Evolutionary conservation across 2,329 filamentous ascomycete genomes (phyloP).

Genomic region (Talaromyces islandicus): DNA sequence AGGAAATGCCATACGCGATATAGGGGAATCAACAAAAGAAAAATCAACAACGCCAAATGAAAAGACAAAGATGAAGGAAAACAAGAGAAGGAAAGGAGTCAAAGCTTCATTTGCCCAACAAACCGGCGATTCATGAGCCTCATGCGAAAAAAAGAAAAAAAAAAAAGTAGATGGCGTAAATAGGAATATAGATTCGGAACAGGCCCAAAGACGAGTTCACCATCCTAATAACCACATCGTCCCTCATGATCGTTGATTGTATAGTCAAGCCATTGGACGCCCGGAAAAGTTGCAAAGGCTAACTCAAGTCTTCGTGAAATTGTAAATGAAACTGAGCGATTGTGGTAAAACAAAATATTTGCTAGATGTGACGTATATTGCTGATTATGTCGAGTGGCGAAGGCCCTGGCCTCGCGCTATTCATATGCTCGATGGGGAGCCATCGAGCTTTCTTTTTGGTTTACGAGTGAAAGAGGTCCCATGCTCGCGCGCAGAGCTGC

Average conservation of each 20-base stretch:
- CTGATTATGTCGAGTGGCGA: neutral
- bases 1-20: constrained; percentile 8
- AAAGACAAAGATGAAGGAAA: neutral
- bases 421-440: neutral
- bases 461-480: constrained; percentile 93
- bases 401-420: neutral
- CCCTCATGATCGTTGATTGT: neutral
- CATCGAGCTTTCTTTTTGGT: neutral
- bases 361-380: neutral
- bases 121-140: neutral
- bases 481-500: constrained; percentile 76
- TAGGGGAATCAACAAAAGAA: constrained; percentile 2
- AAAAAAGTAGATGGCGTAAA: neutral
- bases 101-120: neutral
- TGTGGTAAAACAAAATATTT: neutral
- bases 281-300: neutral
- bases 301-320: neutral
- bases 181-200: neutral
- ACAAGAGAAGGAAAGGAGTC: neutral
- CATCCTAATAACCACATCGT: neutral
- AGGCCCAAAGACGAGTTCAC: neutral
- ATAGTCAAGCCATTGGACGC: neutral
- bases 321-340: neutral
- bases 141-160: neutral
- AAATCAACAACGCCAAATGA: constrained; percentile 5